Conservation (phyloP, 805 yeast genomes). For the Starmerella floricola region DNA sequence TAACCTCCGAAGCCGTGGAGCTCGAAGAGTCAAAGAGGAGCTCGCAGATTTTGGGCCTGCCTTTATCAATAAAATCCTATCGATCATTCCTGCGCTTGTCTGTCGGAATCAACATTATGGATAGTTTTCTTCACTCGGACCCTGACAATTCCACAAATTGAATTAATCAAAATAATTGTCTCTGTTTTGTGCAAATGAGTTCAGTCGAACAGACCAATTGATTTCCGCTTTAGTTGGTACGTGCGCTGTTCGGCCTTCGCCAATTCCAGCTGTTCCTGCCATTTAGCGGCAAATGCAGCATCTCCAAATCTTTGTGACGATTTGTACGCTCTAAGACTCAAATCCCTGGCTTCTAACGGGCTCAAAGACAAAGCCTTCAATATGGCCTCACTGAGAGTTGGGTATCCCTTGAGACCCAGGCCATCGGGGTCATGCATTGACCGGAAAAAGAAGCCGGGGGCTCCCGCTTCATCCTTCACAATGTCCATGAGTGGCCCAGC, state of each 20-base stretch:
- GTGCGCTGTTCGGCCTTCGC: conserved; percentile 4
- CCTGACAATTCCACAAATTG: too few species aligned
- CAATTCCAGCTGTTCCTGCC: conserved; percentile 31
- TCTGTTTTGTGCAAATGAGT: not conserved
- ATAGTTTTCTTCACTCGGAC: too few species aligned
- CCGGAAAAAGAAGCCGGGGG: conserved; percentile 71
- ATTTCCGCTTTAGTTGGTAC: conserved; percentile 8
- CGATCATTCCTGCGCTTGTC: too few species aligned
- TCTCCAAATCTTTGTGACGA: conserved; percentile 50
- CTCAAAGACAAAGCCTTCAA: conserved; percentile 32
- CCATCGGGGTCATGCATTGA: conserved; percentile 60
- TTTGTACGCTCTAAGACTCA: conserved; percentile 35
- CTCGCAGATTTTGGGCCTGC: conserved; percentile 27
- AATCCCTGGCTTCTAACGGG: conserved; percentile 30
- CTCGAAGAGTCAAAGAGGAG: conserved; percentile 30
- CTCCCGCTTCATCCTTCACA: conserved; percentile 40
- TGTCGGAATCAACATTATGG: too few species aligned
- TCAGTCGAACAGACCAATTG: conserved; percentile 12
- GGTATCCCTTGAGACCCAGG: conserved; percentile 28
- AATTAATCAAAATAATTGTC: too few species aligned
- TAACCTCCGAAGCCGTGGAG: conserved; percentile 29
- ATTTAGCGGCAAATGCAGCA: conserved; percentile 39
- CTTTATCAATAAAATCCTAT: conserved; percentile 1
- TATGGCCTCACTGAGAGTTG: conserved; percentile 42
- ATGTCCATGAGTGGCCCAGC: conserved; percentile 93